Evolutionary conservation across 1,284 basidiomycete species (phyloP), one percentile per base, ranked within the genome.

Genomic region (Fomitopsis pinicola): DNA sequence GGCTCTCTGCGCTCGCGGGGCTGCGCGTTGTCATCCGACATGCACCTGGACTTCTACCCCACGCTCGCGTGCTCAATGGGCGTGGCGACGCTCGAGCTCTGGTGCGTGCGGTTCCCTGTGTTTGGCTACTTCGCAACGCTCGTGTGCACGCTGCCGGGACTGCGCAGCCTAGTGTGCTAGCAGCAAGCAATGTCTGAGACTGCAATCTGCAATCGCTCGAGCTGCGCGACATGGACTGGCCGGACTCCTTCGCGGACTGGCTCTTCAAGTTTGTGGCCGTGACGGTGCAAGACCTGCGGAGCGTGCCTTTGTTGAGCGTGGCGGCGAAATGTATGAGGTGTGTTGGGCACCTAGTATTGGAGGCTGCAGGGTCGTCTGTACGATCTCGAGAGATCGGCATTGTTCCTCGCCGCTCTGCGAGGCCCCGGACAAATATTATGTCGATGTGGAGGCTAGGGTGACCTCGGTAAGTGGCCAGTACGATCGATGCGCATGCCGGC

Each of bases 81-180:
- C 5, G 62, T 68, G 15, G 61, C 62, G n/a, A 60, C 60, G 4
- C 61, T 64, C 38, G 64, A 63, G 40, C 55, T 64, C 2, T 55
- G 53, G 15, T 38, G 57, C 17, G 46, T 64, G 14, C 55, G 46
- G 40, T 64, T 62, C 40, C 42, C 57, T 7, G 30, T 55, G 22
- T 35, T 64, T 4, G 4, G 30, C n/a, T 58, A 64, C 46, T 53
- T 62, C 38, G 60, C 50, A 3, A 30, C 26, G 36, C 58, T 64
- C 15, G 26, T 64, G 33, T 53, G 36, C 28, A 19, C 57, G 48
- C 36, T 64, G 30, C 52, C 57, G n/a, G 28, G 53, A 6, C 57
- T 62, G 14, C 8, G 40, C 15, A 38, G 28, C 30, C 53, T 62
- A 2, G n/a, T 50, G 38, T 61, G 59, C 45, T 50, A 45, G 45